Base-by-base conservation (phyloP, 371 early-diverging fungal genomes). In the Haplosporangium sp. region DNA sequence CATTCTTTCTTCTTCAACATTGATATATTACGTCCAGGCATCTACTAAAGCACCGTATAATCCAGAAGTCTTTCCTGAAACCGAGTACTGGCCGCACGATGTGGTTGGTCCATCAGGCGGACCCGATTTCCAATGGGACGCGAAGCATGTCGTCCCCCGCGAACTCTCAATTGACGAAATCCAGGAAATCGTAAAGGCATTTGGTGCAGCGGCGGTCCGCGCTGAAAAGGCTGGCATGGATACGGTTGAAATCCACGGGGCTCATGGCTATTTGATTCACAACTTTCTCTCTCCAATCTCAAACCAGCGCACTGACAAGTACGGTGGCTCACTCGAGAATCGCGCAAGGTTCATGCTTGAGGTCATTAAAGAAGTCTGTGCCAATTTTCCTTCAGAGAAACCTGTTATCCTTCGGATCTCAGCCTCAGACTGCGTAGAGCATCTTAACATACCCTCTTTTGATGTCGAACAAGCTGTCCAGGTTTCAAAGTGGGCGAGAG, bases 181-280 rank as follows among this genome's bases (percentile, higher is more conserved):
- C 47, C 58, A 82, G 18, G 76, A 81, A 0, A 23, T 91, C 23
- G 79, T 85, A 13, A 75, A 84, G 48, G 85, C 84, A n/a, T 97
- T 91, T 84, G 91, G 64, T 0, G 84, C 86, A 16, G 91, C 94
- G 37, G 92, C 94, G 6, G 59, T 74, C 20, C 85, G 93, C 11
- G 91, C 93, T 13, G 83, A 87, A n/a, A 74, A 89, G 66, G 94
- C 92, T 7, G 96, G 94, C 0, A 92, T 95, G 79, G 95, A 97
- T 59, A 90, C 90, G 0, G 69, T 96, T 13, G 95, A 97, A 74
- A 84, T 97, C 48, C 97, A 97, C 67, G 87, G 86, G 51, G 77
- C 69, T 1, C 89, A 88, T 69, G 93, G 94, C 5, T 95, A 95
- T 80, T 83, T 95, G 53, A 62, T 94, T 53, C 86, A 88, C 73